A percentile compares a stretch with the other conserved stretches of the same genome.
These are phyloP conservation scores for Cucumis hystrix DNA, from an alignment of 306 rosid genomes.

Conservation along the genomic window DNA sequence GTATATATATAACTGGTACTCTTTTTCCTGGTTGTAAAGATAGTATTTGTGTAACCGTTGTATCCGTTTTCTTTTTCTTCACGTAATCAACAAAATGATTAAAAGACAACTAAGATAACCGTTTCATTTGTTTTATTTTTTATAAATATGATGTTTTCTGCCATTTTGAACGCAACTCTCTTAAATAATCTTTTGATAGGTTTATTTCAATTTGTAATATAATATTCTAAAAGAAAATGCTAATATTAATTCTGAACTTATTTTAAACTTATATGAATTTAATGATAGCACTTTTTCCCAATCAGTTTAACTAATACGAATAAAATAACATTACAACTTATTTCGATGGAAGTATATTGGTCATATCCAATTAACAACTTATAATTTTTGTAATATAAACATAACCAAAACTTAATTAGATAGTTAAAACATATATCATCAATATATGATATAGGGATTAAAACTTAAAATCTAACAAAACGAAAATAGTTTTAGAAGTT, in stretches of 20 bases:
- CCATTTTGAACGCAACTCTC: background rate
- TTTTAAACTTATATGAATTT: background rate
- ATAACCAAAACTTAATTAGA: too few species aligned
- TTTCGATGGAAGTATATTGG: background rate
- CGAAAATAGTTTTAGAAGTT: too few species aligned
- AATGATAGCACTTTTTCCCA: background rate
- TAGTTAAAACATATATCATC: too few species aligned
- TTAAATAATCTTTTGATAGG: background rate
- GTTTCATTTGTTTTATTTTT: background rate
- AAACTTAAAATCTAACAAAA: too few species aligned
- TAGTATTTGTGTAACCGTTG: background rate
- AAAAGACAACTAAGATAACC: background rate
- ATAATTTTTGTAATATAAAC: too few species aligned
- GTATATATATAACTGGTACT: too few species aligned
- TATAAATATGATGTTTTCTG: background rate
- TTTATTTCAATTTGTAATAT: background rate
- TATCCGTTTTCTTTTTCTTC: background rate
- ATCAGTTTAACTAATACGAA: too few species aligned
- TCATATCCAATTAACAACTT: background rate
- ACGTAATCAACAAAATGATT: background rate
- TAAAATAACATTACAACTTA: too few species aligned
- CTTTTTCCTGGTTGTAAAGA: background rate
- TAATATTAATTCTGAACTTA: background rate
- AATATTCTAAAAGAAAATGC: background rate
- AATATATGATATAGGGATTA: too few species aligned